Conservation (phyloP, 2,329 filamentous ascomycete species). For the Ustulina deusta region DNA sequence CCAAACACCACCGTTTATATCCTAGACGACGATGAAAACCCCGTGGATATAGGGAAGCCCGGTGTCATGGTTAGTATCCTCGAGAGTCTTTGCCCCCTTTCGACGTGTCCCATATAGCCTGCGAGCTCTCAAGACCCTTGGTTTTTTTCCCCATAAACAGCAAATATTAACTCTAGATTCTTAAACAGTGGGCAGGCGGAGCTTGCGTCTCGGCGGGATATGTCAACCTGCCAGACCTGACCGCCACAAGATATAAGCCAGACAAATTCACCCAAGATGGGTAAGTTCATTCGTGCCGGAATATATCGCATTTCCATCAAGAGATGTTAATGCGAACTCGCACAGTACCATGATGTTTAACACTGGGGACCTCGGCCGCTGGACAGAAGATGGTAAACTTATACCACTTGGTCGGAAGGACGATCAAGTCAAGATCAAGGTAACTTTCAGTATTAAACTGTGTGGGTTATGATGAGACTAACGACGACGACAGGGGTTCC, state of each 20-base stretch:
- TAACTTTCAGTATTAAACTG: constrained; percentile 40
- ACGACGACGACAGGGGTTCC: constrained; percentile 60
- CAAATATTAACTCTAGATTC: not conserved
- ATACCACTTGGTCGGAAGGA: constrained; percentile 69
- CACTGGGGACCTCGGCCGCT: constrained; percentile 69
- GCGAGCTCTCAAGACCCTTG: not conserved
- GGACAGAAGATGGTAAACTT: constrained; percentile 65
- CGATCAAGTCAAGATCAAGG: constrained; percentile 72
- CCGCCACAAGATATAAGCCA: constrained; percentile 60
- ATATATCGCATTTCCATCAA: not conserved
- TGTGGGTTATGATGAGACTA: constrained; percentile 22
- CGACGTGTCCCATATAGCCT: not conserved
- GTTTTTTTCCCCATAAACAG: not conserved
- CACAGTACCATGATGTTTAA: constrained; percentile 66
- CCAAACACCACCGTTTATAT: constrained; percentile 70
- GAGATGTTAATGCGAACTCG: constrained; percentile 15
- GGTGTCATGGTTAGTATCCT: constrained; percentile 57
- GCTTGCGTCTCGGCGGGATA: constrained; percentile 67
- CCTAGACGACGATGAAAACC: constrained; percentile 60
- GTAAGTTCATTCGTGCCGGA: constrained; percentile 50
- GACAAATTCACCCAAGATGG: constrained; percentile 66
- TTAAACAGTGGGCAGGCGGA: constrained; percentile 63
- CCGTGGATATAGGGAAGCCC: constrained; percentile 60
- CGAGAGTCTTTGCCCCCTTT: not conserved
- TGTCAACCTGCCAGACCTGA: constrained; percentile 64